phyloP scores from a whole-genome alignment of 73 alveolate species.

The Stentor roeselii region DNA sequence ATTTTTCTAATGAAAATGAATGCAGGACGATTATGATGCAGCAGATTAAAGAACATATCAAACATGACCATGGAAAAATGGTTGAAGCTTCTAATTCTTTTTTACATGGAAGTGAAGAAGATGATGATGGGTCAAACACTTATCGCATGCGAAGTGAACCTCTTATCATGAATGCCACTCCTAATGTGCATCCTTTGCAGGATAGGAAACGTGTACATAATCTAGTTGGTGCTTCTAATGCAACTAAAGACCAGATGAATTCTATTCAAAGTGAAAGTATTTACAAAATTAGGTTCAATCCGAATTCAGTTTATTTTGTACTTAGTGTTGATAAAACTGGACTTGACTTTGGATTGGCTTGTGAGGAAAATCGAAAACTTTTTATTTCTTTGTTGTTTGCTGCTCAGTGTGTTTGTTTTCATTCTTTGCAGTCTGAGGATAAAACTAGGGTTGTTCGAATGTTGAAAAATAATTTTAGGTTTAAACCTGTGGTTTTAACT shows the following conservation, averaged over 20 bases:
- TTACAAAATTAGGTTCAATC: neutral
- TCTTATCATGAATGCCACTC: neutral
- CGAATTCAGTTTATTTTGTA: slow-evolving; percentile 17
- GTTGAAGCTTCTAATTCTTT: neutral
- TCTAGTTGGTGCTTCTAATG: neutral
- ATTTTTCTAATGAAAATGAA: neutral
- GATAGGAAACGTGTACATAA: neutral
- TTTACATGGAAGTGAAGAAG: neutral
- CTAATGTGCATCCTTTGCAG: neutral
- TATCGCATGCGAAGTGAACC: slow-evolving; percentile 12
- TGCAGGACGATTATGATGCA: neutral
- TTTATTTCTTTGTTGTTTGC: neutral
- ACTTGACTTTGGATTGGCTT: neutral
- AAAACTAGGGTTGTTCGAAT: neutral
- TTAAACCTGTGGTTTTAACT: neutral
- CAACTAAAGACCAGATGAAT: neutral
- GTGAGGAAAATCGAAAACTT: slow-evolving; percentile 3
- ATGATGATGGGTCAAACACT: neutral
- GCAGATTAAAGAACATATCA: neutral
- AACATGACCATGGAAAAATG: neutral
- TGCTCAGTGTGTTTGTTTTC: slow-evolving; percentile 26
- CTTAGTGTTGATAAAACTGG: slow-evolving; percentile 16
- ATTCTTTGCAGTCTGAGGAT: neutral
- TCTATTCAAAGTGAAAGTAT: neutral
- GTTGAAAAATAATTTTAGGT: neutral